phyloP scores from a whole-genome alignment of 768 basidiomycete genomes.

The Lactarius psammicola region DNA sequence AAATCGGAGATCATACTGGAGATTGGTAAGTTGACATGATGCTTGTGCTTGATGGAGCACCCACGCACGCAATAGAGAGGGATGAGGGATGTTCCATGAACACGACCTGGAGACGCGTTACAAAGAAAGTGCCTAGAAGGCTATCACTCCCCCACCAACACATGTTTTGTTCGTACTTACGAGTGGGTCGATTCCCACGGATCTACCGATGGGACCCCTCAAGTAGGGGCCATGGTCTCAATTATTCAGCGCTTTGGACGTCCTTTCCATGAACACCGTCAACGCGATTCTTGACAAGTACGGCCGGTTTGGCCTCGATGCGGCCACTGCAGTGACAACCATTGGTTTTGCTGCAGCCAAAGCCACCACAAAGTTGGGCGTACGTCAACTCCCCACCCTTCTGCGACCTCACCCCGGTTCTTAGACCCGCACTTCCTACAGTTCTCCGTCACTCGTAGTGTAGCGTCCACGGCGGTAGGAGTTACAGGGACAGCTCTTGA shows the following conservation, averaged over 20 bases:
- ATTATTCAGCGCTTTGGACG: neutral
- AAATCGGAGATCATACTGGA: conserved; percentile 94
- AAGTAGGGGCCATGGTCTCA: conserved; percentile 2
- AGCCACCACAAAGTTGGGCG: conserved; percentile 64
- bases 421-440: conserved; percentile 34
- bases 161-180: conserved; percentile 9
- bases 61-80: conserved; percentile 22
- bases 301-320: conserved; percentile 59
- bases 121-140: neutral
- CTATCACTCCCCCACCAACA: neutral
- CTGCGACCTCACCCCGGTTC: conserved; percentile 5
- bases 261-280: conserved; percentile 31
- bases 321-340: conserved; percentile 62
- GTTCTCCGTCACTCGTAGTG: conserved; percentile 66
- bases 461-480: conserved; percentile 58
- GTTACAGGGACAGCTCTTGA: conserved; percentile 61
- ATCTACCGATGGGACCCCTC: neutral
- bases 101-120: neutral
- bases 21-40: neutral
- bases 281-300: conserved; percentile 41
- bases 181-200: conserved; percentile 21
- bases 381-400: conserved; percentile 38
- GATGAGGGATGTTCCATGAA: neutral
- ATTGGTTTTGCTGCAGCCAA: conserved; percentile 68
- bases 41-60: neutral